These are phyloP conservation scores for Cajanus cajan DNA, from an alignment of 306 rosid species.

Conservation along the genomic window DNA sequence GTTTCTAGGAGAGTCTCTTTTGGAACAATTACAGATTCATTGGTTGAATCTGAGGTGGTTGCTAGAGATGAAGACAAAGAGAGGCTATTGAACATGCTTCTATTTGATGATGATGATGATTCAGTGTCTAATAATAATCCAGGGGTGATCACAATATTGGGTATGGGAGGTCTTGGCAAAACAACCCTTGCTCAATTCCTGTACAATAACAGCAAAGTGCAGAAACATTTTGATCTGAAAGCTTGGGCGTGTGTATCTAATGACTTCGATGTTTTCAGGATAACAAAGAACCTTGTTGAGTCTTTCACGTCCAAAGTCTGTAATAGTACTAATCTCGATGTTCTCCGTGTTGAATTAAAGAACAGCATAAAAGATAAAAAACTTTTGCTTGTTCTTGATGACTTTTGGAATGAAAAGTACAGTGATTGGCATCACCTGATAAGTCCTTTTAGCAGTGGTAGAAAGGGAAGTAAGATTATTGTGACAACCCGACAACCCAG, in stretches of 20 bases:
- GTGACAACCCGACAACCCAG: constrained; percentile 42
- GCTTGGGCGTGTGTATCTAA: constrained; percentile 39
- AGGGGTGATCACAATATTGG: constrained; percentile 26
- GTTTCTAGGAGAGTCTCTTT: neutral
- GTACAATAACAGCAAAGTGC: constrained; percentile 19
- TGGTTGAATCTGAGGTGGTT: constrained; percentile 44
- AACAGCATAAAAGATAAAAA: constrained; percentile 25
- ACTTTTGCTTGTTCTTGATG: constrained; percentile 49
- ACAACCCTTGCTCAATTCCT: constrained; percentile 39
- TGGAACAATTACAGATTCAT: constrained; percentile 34
- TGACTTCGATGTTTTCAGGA: constrained; percentile 31
- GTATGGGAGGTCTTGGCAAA: constrained; percentile 45
- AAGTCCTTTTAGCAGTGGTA: constrained; percentile 32
- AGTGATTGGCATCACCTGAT: constrained; percentile 42
- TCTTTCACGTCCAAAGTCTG: constrained; percentile 6
- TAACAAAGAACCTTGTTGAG: constrained; percentile 40
- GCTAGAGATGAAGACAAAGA: constrained; percentile 40
- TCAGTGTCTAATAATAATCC: neutral
- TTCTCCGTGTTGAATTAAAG: constrained; percentile 42
- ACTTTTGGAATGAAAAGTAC: constrained; percentile 49
- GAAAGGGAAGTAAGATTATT: constrained; percentile 45
- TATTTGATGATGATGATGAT: constrained; percentile 13
- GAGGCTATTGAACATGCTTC: constrained; percentile 1
- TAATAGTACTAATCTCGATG: constrained; percentile 33
- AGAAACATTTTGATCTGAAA: constrained; percentile 7